Evolutionary conservation across 208 protist genomes (phyloP).

Genomic region (Jaenimonas drosophilae): DNA sequence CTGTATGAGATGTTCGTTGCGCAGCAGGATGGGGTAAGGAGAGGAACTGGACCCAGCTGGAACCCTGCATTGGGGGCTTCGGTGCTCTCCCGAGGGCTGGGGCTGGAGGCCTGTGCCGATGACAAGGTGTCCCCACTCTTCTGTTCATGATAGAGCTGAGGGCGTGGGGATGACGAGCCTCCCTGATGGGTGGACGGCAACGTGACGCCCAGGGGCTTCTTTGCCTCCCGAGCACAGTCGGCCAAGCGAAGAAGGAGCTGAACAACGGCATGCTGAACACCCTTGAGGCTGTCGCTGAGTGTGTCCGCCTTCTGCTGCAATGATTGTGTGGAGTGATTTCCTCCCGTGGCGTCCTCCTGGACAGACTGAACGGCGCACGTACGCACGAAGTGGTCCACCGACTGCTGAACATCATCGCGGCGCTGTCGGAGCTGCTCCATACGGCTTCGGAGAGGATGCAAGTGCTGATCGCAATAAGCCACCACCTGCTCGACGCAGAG

Average conservation of each 20-base stretch:
- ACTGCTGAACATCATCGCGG: slow-evolving; percentile 18
- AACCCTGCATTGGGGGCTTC: too few relatives aligned
- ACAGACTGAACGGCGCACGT: too few relatives aligned
- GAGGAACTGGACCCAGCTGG: too few relatives aligned
- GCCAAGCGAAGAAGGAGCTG: slow-evolving; percentile 23
- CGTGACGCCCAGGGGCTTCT: slow-evolving; percentile 18
- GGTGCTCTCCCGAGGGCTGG: too few relatives aligned
- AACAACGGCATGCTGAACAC: slow-evolving; percentile 22
- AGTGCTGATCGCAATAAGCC: slow-evolving; percentile 44
- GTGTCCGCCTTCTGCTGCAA: slow-evolving; percentile 19
- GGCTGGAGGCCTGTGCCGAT: too few relatives aligned
- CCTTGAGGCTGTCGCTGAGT: slow-evolving; percentile 20
- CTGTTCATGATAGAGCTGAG: too few relatives aligned
- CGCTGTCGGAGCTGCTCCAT: slow-evolving; percentile 36
- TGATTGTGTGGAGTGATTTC: too few relatives aligned
- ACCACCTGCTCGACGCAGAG: slow-evolving; percentile 21
- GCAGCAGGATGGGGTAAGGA: too few relatives aligned
- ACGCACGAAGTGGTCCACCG: slow-evolving; percentile 43
- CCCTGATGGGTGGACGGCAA: background rate
- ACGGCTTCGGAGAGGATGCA: slow-evolving; percentile 34
- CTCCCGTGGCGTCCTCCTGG: too few relatives aligned
- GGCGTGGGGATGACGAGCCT: background rate
- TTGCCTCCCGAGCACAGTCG: slow-evolving; percentile 18
- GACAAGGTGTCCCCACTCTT: too few relatives aligned
- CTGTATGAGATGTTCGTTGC: too few relatives aligned